phyloP scores from a whole-genome alignment of 768 basidiomycete species.

The Amanita rubescens region DNA sequence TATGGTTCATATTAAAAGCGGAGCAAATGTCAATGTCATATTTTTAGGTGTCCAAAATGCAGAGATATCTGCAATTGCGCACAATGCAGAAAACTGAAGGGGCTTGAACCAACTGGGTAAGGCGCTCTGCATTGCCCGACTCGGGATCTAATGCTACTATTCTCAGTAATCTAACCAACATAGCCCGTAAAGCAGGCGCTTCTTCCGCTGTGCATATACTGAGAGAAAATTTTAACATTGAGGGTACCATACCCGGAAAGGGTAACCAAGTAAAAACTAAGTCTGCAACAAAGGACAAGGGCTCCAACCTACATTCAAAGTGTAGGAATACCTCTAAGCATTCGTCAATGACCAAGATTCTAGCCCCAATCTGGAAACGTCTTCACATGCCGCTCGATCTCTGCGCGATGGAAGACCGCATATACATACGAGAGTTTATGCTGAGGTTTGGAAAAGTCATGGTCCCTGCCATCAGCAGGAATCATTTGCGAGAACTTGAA shows the following conservation, averaged over 20 bases:
- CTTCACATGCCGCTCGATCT: slow-evolving; percentile 36
- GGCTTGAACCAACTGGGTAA: slow-evolving; percentile 53
- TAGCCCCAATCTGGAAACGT: slow-evolving; percentile 46
- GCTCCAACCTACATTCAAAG: slow-evolving; percentile 11
- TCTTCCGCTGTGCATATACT: slow-evolving; percentile 1
- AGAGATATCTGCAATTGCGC: slow-evolving; percentile 61
- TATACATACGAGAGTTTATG: slow-evolving; percentile 70
- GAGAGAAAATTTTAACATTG: neutral
- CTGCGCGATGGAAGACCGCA: slow-evolving; percentile 48
- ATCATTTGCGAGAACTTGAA: slow-evolving; percentile 59
- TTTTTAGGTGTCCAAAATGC: slow-evolving; percentile 61
- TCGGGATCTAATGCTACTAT: too few species aligned
- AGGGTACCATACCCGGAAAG: neutral
- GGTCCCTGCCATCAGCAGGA: slow-evolving; percentile 34
- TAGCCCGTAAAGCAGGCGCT: slow-evolving; percentile 1
- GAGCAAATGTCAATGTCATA: too few species aligned
- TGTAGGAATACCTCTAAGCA: too few species aligned
- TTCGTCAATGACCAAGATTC: slow-evolving; percentile 30
- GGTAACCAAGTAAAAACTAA: slow-evolving; percentile 5
- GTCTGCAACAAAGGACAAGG: neutral
- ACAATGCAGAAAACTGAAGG: slow-evolving; percentile 55
- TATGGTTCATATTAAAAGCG: neutral
- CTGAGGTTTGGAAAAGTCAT: slow-evolving; percentile 52
- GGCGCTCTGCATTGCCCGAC: slow-evolving; percentile 12
- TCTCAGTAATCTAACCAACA: neutral